Evolutionary conservation across 805 yeast species (phyloP).

Genomic region (Cyberlindnera mycetangii): DNA sequence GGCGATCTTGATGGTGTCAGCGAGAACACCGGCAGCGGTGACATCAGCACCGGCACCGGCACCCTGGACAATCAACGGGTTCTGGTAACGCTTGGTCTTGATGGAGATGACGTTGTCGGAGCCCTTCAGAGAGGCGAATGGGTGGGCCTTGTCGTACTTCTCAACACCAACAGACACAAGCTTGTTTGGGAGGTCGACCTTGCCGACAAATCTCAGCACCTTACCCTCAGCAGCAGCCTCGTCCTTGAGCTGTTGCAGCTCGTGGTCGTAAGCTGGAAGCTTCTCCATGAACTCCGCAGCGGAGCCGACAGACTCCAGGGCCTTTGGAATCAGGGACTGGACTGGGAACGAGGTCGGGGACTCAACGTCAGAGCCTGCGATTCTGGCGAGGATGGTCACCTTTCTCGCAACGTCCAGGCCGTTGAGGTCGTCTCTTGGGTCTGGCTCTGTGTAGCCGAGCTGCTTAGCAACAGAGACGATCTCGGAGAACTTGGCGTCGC

Average conservation of each 20-base stretch:
- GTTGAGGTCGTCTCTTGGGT: slow-evolving; percentile 97
- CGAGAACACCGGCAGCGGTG: slow-evolving; percentile 87
- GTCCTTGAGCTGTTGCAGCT: slow-evolving; percentile 71
- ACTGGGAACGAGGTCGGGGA: slow-evolving; percentile 93
- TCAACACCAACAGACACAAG: slow-evolving; percentile 83
- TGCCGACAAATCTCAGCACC: slow-evolving; percentile 92
- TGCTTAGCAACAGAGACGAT: slow-evolving; percentile 85
- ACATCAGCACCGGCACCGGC: slow-evolving; percentile 90
- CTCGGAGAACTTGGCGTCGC: slow-evolving; percentile 77
- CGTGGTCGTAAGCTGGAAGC: slow-evolving; percentile 80
- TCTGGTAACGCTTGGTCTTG: slow-evolving; percentile 85
- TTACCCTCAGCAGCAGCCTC: slow-evolving; percentile 81
- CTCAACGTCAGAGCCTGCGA: slow-evolving; percentile 80
- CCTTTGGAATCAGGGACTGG: slow-evolving; percentile 87
- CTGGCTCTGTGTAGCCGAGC: slow-evolving; percentile 97
- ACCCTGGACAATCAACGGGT: slow-evolving; percentile 95
- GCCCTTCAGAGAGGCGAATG: slow-evolving; percentile 93
- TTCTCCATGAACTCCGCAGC: slow-evolving; percentile 77
- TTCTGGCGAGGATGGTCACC: slow-evolving; percentile 92
- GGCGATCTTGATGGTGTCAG: slow-evolving; percentile 89
- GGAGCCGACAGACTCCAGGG: slow-evolving; percentile 67
- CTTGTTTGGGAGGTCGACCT: slow-evolving; percentile 71
- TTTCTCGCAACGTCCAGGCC: slow-evolving; percentile 99
- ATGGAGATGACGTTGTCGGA: slow-evolving; percentile 94
- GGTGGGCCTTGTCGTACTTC: slow-evolving; percentile 84